Base-by-base conservation (phyloP, 768 basidiomycete genomes). In the Boletus insuetus region DNA sequence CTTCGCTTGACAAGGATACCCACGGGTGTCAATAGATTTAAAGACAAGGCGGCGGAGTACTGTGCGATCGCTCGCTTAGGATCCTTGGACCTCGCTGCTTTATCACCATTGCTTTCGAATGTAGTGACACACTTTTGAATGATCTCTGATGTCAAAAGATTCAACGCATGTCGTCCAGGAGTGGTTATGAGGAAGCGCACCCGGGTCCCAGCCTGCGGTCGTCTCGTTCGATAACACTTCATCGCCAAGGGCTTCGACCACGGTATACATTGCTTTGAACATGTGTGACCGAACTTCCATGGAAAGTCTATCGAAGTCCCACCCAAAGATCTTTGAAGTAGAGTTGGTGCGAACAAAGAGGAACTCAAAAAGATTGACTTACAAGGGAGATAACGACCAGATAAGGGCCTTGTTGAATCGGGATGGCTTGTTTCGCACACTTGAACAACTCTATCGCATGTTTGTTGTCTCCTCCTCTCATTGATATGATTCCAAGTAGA, bases 231-330 rank as follows among this genome's bases (percentile, higher is more conserved):
- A 19, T 16, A 52, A 22, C 13, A 6, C 13, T 11, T 19, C 43
- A 13, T 40, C n/a, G 2, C 41, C 26, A 10, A 55, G 34, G 34
- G 34, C 14, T 13, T 35, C 34, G 34, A 35, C 11, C 14, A 35
- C 5, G 14, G 14, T 35, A 35, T 35, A 35, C 34, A 35, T 4
- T 6, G 12, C 26, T 17, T 53, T 37, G 10, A 31, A 29, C 8
- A 53, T 31, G 13, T 35, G 14, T 14, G 34, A 3, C 9, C 41
- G 39, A 19, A 55, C 42, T 3, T 35, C 14, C 34, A 13, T 35
- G 13, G 32, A 37, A 14, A 55, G 61, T 14, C 32, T n/a, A 3
- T 62, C 53, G 38, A 63, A 55, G 16, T 51, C 20, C 61, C 61
- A 62, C 0, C 53, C 61, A 34, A 59, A 59, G 5, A 60, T 43